Evolutionary conservation across 495 filamentous ascomycete species (phyloP).

Genomic region (Penicillium arizonense): DNA sequence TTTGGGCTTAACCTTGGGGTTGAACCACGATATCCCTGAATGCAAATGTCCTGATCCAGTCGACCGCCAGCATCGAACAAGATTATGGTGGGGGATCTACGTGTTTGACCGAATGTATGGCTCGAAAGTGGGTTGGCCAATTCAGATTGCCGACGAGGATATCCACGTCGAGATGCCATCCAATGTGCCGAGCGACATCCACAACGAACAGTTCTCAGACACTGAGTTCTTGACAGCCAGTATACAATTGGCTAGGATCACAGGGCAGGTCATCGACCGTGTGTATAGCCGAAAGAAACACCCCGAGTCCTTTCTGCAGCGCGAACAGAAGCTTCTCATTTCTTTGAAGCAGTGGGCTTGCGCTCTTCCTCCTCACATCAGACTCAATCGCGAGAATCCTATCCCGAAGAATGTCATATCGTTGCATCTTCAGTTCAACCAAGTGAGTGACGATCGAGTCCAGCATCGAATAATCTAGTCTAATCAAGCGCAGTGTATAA

Average conservation of each 20-base stretch:
- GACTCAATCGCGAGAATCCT: slow-evolving; percentile 15
- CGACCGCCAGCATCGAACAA: slow-evolving; percentile 29
- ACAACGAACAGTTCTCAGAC: slow-evolving; percentile 24
- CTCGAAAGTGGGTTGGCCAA: slow-evolving; percentile 30
- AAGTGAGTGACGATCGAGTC: slow-evolving; percentile 12
- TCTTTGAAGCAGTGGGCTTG: slow-evolving; percentile 29
- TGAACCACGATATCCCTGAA: slow-evolving; percentile 34
- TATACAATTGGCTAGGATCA: slow-evolving; percentile 22
- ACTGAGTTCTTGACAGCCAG: slow-evolving; percentile 23
- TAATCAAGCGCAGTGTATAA: slow-evolving; percentile 25
- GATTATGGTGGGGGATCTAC: slow-evolving; percentile 35
- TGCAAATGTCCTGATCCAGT: slow-evolving; percentile 22
- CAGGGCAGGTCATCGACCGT: slow-evolving; percentile 22
- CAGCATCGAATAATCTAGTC: background rate
- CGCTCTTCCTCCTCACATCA: slow-evolving; percentile 24
- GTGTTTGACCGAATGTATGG: slow-evolving; percentile 35
- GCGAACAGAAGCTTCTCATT: slow-evolving; percentile 28
- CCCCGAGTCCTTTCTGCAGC: slow-evolving; percentile 24
- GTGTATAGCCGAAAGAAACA: slow-evolving; percentile 28
- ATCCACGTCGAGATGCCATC: slow-evolving; percentile 33
- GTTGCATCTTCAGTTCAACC: slow-evolving; percentile 34
- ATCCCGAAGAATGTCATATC: slow-evolving; percentile 25
- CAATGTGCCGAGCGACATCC: slow-evolving; percentile 4
- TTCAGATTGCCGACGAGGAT: slow-evolving; percentile 29
- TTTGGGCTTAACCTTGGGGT: slow-evolving; percentile 25